phyloP scores from a whole-genome alignment of 495 filamentous ascomycete genomes.

The Aspergillus ellipticus region DNA sequence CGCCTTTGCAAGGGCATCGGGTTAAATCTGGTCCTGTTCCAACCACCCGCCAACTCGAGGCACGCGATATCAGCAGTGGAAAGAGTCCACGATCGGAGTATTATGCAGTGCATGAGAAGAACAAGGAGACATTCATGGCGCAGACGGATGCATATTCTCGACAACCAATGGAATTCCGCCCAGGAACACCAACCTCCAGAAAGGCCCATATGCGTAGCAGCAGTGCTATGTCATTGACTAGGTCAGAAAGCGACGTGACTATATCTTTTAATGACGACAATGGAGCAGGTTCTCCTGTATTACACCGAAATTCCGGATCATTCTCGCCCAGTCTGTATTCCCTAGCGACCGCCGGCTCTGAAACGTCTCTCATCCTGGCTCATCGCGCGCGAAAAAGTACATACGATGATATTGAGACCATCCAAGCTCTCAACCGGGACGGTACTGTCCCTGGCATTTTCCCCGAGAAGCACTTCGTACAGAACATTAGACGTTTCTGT shows the following conservation, averaged over 20 bases:
- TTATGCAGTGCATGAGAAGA: conserved; percentile 50
- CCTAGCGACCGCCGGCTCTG: conserved; percentile 59
- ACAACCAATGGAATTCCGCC: conserved; percentile 41
- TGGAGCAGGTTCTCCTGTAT: conserved; percentile 29
- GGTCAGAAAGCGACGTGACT: conserved; percentile 43
- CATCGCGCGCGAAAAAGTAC: conserved; percentile 49
- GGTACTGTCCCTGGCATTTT: conserved; percentile 62
- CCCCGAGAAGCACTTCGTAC: conserved; percentile 61
- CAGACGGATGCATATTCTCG: conserved; percentile 60
- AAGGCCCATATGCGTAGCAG: conserved; percentile 47
- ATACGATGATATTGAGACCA: conserved; percentile 52
- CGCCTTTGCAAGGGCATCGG: conserved; percentile 30
- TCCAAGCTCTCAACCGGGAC: conserved; percentile 52
- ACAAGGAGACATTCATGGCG: conserved; percentile 54
- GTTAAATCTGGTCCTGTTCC: conserved; percentile 22
- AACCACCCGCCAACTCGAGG: conserved; percentile 15
- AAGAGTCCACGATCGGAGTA: conserved; percentile 39
- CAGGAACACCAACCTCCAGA: conserved; percentile 45
- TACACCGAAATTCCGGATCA: conserved; percentile 31
- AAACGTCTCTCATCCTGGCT: conserved; percentile 60
- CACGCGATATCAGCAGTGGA: conserved; percentile 20
- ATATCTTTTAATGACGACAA: conserved; percentile 29
- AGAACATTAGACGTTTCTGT: conserved; percentile 71
- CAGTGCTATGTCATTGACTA: conserved; percentile 44
- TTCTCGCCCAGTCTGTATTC: conserved; percentile 67